A percentile compares a stretch with the other conserved stretches of the same genome.
phyloP scores from a whole-genome alignment of 768 basidiomycete species.

The Podaxis sp. region DNA sequence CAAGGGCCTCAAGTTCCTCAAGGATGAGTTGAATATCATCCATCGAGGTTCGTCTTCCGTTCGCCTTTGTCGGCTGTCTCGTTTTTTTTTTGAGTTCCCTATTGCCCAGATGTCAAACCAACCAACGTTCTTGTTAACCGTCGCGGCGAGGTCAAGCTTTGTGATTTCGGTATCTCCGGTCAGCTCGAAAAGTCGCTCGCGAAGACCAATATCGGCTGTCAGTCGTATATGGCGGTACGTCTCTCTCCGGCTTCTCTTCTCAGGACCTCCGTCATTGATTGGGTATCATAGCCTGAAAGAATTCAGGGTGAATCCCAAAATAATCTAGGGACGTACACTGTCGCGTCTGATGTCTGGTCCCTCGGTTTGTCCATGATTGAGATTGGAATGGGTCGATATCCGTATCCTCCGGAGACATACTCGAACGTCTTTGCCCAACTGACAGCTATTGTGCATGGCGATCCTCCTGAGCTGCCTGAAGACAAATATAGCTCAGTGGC shows the following conservation, averaged over 20 bases:
- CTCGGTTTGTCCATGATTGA: constrained; percentile 93
- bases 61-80: not conserved
- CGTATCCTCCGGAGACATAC: constrained; percentile 97
- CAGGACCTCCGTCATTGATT: not conserved
- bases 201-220: constrained; percentile 98
- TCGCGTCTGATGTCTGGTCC: constrained; percentile 97
- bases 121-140: constrained; percentile 90
- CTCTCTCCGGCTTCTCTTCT: not conserved
- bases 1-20: constrained; percentile 88
- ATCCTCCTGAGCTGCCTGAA: constrained; percentile 82
- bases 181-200: constrained; percentile 95
- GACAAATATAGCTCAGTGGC: constrained; percentile 63
- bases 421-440: constrained; percentile 93
- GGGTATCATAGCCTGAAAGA: constrained; percentile 71
- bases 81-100: constrained; percentile 4
- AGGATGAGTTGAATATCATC: constrained; percentile 86
- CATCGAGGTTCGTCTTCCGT: constrained; percentile 39
- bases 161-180: constrained; percentile 98
- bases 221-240: constrained; percentile 96
- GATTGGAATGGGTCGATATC: constrained; percentile 85
- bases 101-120: constrained; percentile 75
- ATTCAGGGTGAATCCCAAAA: constrained; percentile 93
- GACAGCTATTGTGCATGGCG: constrained; percentile 95
- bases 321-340: constrained; percentile 85
- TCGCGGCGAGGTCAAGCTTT: constrained; percentile 88